These are phyloP conservation scores for Trametes cinnabarina DNA, from an alignment of 768 basidiomycete genomes.

Conservation along the genomic window DNA sequence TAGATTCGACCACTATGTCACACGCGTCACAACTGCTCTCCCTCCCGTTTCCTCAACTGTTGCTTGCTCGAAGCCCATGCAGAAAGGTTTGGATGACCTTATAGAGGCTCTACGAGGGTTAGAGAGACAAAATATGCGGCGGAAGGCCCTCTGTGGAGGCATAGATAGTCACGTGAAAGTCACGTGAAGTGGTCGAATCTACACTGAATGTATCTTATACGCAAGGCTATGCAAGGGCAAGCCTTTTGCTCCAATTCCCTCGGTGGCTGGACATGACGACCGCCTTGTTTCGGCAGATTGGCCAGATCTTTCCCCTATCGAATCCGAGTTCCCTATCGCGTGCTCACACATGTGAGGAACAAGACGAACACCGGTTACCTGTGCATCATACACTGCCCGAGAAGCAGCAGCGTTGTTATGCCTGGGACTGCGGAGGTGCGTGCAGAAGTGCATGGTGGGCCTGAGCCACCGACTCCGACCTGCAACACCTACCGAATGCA, in stretches of 20 bases:
- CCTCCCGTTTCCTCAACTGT: too few relatives aligned
- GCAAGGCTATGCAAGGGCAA: not conserved
- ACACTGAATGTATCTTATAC: too few relatives aligned
- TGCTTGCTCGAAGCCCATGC: too few relatives aligned
- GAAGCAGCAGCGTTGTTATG: not conserved
- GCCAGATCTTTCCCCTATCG: not conserved
- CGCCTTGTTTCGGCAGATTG: not conserved
- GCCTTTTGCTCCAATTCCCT: not conserved
- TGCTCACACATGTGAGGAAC: not conserved
- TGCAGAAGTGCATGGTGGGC: not conserved
- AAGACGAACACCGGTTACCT: not conserved
- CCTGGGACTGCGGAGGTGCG: not conserved
- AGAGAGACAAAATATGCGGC: too few relatives aligned
- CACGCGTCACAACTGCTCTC: too few relatives aligned
- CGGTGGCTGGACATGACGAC: not conserved
- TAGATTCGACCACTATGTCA: too few relatives aligned
- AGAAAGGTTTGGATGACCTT: too few relatives aligned
- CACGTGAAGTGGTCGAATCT: too few relatives aligned
- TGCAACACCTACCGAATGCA: not conserved
- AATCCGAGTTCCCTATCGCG: not conserved
- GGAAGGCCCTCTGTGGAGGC: too few relatives aligned
- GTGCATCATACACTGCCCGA: slow-evolving; percentile 8
- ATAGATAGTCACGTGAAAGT: too few relatives aligned
- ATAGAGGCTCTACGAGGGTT: too few relatives aligned
- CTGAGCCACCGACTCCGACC: not conserved